Evolutionary conservation across 2,329 filamentous ascomycete species (phyloP).

Genomic region (Arthroderma sp.): DNA sequence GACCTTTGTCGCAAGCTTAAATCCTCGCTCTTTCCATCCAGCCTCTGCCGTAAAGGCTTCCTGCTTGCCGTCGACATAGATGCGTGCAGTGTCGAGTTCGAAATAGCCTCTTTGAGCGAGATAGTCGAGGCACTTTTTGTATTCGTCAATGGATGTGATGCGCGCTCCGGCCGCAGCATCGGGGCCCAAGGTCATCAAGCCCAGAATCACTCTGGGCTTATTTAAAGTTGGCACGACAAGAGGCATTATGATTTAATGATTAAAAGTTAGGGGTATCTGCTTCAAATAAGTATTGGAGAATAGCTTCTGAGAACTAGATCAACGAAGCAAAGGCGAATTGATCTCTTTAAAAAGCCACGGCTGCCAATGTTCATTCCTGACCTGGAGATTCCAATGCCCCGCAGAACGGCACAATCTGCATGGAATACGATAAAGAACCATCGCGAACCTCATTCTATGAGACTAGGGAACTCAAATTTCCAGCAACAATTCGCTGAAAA

Average conservation of each 20-base stretch:
- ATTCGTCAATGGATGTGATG: conserved; percentile 57
- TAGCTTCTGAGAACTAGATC: no score
- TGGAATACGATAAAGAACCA: no score
- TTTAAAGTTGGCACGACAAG: conserved; percentile 22
- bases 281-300: no score
- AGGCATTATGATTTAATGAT: conserved; percentile 17
- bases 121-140: conserved; percentile 58
- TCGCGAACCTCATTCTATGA: no score
- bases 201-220: conserved; percentile 63
- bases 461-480: no score
- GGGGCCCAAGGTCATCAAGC: conserved; percentile 74
- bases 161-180: conserved; percentile 51
- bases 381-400: no score
- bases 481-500: no score
- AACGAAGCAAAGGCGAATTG: no score
- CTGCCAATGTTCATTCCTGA: no score
- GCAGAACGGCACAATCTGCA: no score
- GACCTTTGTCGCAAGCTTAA: conserved; percentile 66
- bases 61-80: conserved; percentile 59
- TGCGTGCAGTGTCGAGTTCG: conserved; percentile 71
- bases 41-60: conserved; percentile 66
- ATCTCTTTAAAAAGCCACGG: no score
- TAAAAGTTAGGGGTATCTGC: no score
- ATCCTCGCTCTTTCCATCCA: conserved; percentile 63
- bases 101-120: conserved; percentile 69